Evolutionary conservation across 805 yeast genomes (phyloP).

Genomic region (Saturnispora silvae): DNA sequence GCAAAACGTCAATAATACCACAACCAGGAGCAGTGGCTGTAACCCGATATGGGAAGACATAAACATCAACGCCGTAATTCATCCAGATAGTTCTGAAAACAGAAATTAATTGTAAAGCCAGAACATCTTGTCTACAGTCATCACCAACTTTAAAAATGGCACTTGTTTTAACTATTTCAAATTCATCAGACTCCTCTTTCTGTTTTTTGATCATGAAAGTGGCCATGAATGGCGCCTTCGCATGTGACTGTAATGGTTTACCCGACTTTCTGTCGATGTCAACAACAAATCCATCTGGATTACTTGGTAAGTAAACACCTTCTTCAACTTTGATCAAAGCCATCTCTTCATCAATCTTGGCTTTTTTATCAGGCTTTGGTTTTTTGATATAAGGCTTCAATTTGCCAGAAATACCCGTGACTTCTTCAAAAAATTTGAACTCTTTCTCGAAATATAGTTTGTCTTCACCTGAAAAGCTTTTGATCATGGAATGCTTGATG

Average conservation of each 20-base stretch:
- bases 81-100: conserved; percentile 88
- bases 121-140: conserved; percentile 95
- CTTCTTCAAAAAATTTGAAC: conserved; percentile 81
- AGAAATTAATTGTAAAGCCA: conserved; percentile 85
- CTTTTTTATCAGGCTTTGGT: conserved; percentile 91
- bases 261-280: conserved; percentile 91
- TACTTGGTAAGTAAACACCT: conserved; percentile 89
- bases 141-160: conserved; percentile 99
- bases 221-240: conserved; percentile 98
- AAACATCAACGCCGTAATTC: conserved; percentile 78
- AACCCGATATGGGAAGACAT: conserved; percentile 86
- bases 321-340: conserved; percentile 56
- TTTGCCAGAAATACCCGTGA: conserved; percentile 89
- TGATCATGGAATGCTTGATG: conserved; percentile 55
- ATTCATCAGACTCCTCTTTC: conserved; percentile 2
- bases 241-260: conserved; percentile 92
- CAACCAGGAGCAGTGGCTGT: conserved; percentile 99
- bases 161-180: conserved; percentile 43
- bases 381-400: conserved; percentile 90
- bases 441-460: conserved; percentile 65
- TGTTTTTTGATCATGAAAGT: conserved; percentile 61
- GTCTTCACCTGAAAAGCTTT: conserved; percentile 51
- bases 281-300: conserved; percentile 90
- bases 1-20: conserved; percentile 96
- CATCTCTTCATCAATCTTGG: conserved; percentile 95